Base-by-base conservation (phyloP, 495 filamentous ascomycete species). In the Penicillium odoratum region DNA sequence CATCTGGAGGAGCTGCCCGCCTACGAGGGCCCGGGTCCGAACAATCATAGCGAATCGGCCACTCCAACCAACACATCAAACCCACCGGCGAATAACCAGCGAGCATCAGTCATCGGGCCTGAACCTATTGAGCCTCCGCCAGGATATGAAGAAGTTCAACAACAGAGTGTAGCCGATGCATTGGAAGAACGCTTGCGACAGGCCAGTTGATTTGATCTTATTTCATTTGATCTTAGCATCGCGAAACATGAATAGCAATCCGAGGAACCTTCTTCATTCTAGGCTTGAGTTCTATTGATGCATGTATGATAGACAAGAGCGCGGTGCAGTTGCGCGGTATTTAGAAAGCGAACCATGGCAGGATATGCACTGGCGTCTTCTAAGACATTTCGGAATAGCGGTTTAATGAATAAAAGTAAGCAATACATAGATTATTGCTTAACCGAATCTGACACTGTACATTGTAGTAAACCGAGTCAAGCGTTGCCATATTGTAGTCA, bases 141-240 rank as follows among this genome's bases (percentile, higher is more conserved):
- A 34, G 90, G 90, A 36, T 98, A 98, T 70, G 90, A 97, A 66
- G 92, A 96, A 67, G 90, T 87, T 30, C 94, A 97, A 71, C 81
- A 84, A 55, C 85, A 88, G 58, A 91, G 88, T 58, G 78, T 97
- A n/a, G 85, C 76, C 30, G 70, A 83, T 26, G 84, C 82, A 49
- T 60, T 86, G 25, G 85, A 88, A 62, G 75, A 71, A 53, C 63
- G 69, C 53, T 56, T 79, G 56, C 75, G 77, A 29, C 66, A 69
- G 26, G 63, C 65, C 52, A 74, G 67, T 46, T 52, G 34, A 52
- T 28, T 29, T 30, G 36, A 42, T 31, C 5, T 40, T 4, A 40
- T 5, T 46, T 53, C 11, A 53, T 40, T 16, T 30, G 51, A 42
- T 31, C 26, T 29, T 15, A 30, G 21, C 21, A 29, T 29, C 13